phyloP scores from a whole-genome alignment of 257 asterid genomes.

The Craterostigma plantagineum region DNA sequence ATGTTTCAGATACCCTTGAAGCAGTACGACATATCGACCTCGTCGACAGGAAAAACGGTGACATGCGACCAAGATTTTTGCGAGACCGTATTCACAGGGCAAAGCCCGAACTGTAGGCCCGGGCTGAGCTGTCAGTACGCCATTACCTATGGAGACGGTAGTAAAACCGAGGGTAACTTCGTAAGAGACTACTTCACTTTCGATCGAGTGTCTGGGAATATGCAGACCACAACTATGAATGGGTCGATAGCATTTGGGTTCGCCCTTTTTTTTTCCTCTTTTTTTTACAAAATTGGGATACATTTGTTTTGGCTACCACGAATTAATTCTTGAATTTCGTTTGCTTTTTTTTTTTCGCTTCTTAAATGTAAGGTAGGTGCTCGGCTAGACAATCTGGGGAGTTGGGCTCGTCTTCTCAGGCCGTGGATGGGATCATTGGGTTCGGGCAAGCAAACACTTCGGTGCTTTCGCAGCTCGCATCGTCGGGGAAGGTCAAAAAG shows the following conservation, averaged over 20 bases:
- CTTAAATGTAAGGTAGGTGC: slow-evolving; percentile 46
- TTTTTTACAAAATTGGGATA: slow-evolving; percentile 8
- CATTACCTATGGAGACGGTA: slow-evolving; percentile 83
- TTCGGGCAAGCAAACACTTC: slow-evolving; percentile 95
- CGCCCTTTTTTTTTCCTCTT: slow-evolving; percentile 17
- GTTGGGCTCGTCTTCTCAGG: slow-evolving; percentile 65
- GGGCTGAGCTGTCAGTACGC: slow-evolving; percentile 70
- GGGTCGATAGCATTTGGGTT: slow-evolving; percentile 92
- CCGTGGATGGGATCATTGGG: slow-evolving; percentile 95
- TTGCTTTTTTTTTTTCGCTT: slow-evolving; percentile 14
- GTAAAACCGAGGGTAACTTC: slow-evolving; percentile 73
- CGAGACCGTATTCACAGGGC: slow-evolving; percentile 25
- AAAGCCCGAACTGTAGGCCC: slow-evolving; percentile 41
- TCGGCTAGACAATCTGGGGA: slow-evolving; percentile 74
- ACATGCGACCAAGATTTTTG: slow-evolving; percentile 76
- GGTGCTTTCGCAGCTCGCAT: slow-evolving; percentile 83
- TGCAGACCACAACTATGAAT: slow-evolving; percentile 50
- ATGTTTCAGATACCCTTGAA: slow-evolving; percentile 47
- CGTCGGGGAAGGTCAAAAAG: slow-evolving; percentile 52
- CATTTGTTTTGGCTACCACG: not conserved
- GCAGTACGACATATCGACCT: slow-evolving; percentile 56
- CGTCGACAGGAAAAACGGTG: slow-evolving; percentile 49
- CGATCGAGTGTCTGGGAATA: slow-evolving; percentile 69
- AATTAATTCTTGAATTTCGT: not conserved
- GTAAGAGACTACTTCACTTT: slow-evolving; percentile 50